A percentile compares a stretch with the other conserved stretches of the same genome.
Conservation (phyloP, 768 basidiomycete species). For the Hypsizygus marmoreus region DNA sequence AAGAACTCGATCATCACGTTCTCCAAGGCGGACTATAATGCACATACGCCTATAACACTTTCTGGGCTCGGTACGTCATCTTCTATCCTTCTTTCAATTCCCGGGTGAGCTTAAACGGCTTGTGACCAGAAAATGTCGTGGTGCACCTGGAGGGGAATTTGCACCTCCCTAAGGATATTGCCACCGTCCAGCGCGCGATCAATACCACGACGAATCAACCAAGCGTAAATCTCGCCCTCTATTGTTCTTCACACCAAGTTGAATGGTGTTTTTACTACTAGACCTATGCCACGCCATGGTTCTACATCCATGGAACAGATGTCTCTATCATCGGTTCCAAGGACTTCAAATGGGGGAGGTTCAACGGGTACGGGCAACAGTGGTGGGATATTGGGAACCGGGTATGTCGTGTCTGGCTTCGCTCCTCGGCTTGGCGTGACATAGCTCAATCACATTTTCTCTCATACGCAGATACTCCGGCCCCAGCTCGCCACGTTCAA, state of each 20-base stretch:
- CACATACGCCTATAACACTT: slow-evolving; percentile 36
- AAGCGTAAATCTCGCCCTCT: slow-evolving; percentile 26
- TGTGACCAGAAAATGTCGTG: slow-evolving; percentile 36
- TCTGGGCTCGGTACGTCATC: slow-evolving; percentile 31
- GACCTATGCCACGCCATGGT: slow-evolving; percentile 47
- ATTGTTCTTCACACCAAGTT: background rate
- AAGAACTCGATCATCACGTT: slow-evolving; percentile 37
- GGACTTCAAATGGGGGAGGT: slow-evolving; percentile 40
- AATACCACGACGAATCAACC: slow-evolving; percentile 38
- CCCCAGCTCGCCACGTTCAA: slow-evolving; percentile 52
- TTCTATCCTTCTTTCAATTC: background rate
- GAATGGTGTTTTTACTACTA: slow-evolving; percentile 19
- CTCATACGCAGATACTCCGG: slow-evolving; percentile 31
- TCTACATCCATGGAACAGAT: slow-evolving; percentile 43
- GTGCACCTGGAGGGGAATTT: slow-evolving; percentile 45
- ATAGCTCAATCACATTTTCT: background rate
- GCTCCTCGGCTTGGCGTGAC: too few relatives aligned
- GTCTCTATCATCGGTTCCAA: slow-evolving; percentile 42
- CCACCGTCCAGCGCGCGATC: slow-evolving; percentile 40
- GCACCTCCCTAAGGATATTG: slow-evolving; percentile 43
- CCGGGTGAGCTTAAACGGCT: background rate
- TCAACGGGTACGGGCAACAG: slow-evolving; percentile 50
- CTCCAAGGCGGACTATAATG: slow-evolving; percentile 34
- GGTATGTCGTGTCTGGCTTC: slow-evolving; percentile 27
- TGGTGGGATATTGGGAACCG: slow-evolving; percentile 50